Evolutionary conservation across 805 yeast species (phyloP).

Genomic region (Candida golubevii): DNA sequence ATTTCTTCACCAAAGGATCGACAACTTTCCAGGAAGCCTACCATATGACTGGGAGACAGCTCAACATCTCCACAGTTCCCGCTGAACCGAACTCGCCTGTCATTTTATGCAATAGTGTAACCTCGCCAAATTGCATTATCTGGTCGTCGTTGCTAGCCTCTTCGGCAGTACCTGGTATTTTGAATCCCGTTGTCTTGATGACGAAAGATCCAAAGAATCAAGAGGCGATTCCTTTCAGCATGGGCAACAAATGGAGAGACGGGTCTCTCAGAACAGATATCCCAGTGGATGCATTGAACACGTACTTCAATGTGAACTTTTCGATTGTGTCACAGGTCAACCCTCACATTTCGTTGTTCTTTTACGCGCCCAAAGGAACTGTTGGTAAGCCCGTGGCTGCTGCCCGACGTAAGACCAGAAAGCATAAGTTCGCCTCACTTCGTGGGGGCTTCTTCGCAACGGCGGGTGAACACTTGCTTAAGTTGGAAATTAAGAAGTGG

Average conservation of each 20-base stretch:
- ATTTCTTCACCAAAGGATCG: constrained; percentile 71
- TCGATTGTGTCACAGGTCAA: constrained; percentile 78
- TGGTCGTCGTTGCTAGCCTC: constrained; percentile 77
- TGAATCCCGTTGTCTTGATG: constrained; percentile 77
- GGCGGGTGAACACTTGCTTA: constrained; percentile 64
- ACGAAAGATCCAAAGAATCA: constrained; percentile 45
- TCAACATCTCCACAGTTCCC: constrained; percentile 76
- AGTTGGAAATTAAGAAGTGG: constrained; percentile 77
- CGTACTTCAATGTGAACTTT: constrained; percentile 71
- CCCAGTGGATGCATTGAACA: constrained; percentile 68
- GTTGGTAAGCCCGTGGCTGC: constrained; percentile 74
- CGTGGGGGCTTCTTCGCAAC: constrained; percentile 77
- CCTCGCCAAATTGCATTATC: constrained; percentile 77
- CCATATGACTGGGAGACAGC: constrained; percentile 61
- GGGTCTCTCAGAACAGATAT: constrained; percentile 77
- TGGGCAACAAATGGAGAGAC: constrained; percentile 75
- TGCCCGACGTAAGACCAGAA: constrained; percentile 37
- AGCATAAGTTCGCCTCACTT: constrained; percentile 37
- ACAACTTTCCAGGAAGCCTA: constrained; percentile 68
- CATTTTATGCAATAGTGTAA: constrained; percentile 68
- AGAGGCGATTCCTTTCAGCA: constrained; percentile 58
- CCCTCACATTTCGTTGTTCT: constrained; percentile 74
- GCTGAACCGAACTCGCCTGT: constrained; percentile 81
- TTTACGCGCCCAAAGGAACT: constrained; percentile 74
- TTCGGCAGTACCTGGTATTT: constrained; percentile 78